Evolutionary conservation across 2,329 filamentous ascomycete genomes (phyloP).

Genomic region (Tolypocladium ophioglossoides): DNA sequence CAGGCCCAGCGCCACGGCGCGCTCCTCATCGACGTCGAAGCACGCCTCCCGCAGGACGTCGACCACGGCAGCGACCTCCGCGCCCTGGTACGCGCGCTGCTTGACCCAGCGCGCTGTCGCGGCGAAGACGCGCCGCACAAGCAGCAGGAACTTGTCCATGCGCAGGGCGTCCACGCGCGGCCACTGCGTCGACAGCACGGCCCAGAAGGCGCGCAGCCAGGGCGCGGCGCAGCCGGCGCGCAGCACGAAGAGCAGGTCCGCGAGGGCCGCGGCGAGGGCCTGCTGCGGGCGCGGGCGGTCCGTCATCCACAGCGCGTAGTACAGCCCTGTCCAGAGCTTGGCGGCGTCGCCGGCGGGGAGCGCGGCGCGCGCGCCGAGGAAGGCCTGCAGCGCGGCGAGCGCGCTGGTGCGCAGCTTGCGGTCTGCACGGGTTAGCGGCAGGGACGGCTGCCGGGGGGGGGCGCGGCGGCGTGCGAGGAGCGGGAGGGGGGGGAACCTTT

Average conservation of each 20-base stretch:
- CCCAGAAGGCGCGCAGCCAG: slow-evolving; percentile 59
- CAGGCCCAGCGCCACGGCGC: slow-evolving; percentile 69
- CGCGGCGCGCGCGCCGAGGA: slow-evolving; percentile 52
- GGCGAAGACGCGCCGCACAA: slow-evolving; percentile 69
- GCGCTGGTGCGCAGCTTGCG: slow-evolving; percentile 68
- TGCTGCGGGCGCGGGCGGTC: slow-evolving; percentile 85
- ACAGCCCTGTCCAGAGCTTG: slow-evolving; percentile 92
- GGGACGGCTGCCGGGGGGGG: too few relatives aligned
- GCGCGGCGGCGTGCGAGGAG: too few relatives aligned
- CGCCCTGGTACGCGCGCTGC: slow-evolving; percentile 25
- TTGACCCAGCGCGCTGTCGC: slow-evolving; percentile 48
- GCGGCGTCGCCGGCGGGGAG: slow-evolving; percentile 62
- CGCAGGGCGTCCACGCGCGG: slow-evolving; percentile 64
- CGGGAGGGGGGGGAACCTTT: background rate
- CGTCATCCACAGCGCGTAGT: slow-evolving; percentile 90
- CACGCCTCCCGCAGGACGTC: slow-evolving; percentile 18
- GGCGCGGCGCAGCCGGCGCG: slow-evolving; percentile 31
- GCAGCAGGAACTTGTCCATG: slow-evolving; percentile 86
- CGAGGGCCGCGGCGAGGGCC: slow-evolving; percentile 67
- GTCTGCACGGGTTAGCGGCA: too few relatives aligned
- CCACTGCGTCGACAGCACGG: slow-evolving; percentile 60
- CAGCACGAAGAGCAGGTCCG: slow-evolving; percentile 51
- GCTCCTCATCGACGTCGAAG: slow-evolving; percentile 23
- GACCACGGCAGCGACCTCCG: slow-evolving; percentile 16
- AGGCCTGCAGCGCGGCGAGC: slow-evolving; percentile 65